Conservation (phyloP, 768 basidiomycete species). For the Crucibulum laeve region DNA sequence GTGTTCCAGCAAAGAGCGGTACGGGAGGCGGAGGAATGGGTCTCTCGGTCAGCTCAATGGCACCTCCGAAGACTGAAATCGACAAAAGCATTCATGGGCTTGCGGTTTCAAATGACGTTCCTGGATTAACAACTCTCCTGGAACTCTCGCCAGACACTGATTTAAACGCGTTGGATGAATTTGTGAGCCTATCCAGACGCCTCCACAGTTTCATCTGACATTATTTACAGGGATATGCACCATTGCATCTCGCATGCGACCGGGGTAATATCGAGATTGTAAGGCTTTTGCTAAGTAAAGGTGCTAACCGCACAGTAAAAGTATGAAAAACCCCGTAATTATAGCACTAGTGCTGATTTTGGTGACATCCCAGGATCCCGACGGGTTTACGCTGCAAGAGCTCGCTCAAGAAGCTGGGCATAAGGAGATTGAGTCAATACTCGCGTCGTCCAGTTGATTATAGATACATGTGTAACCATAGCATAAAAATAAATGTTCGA, state of each 20-base stretch:
- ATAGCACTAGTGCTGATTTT: not conserved
- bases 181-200: constrained; percentile 42
- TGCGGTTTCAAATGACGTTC: constrained; percentile 54
- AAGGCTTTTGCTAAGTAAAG: constrained; percentile 51
- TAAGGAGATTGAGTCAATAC: constrained; percentile 41
- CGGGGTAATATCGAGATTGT: constrained; percentile 63
- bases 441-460: constrained; percentile 13
- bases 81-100: constrained; percentile 52
- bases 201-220: not conserved
- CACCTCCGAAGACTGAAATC: constrained; percentile 25
- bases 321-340: constrained; percentile 27
- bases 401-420: constrained; percentile 59
- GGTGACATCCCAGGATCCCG: constrained; percentile 49
- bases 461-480: not conserved
- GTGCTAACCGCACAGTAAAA: constrained; percentile 63
- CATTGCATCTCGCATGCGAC: constrained; percentile 85
- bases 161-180: constrained; percentile 65
- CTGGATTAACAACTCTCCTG: constrained; percentile 40
- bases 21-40: constrained; percentile 49
- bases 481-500: not conserved
- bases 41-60: constrained; percentile 57
- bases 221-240: constrained; percentile 71
- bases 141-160: constrained; percentile 34
- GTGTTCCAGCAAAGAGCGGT: constrained; percentile 17
- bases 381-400: constrained; percentile 56